Evolutionary conservation across 2,329 filamentous ascomycete genomes (phyloP), one percentile per base, ranked within the genome.

Genomic region (Talaromyces sp.): DNA sequence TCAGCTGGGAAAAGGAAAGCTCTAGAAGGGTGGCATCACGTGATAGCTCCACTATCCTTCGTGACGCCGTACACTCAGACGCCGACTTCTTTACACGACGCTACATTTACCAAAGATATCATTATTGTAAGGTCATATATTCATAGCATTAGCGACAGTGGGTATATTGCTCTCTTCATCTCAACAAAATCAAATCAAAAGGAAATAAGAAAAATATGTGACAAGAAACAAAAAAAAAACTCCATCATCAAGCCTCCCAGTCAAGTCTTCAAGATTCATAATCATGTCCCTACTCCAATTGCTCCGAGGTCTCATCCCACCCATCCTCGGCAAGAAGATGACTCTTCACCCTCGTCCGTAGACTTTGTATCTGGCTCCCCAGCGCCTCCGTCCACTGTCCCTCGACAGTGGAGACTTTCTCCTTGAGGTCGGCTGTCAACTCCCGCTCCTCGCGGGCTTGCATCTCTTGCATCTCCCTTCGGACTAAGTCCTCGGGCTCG

Each of bases 401-500:
- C 78, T 97, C 93, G 39, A 98, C 91, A 68, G 93, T 87, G 37
- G 89, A 87, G 1, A 97, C 95, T 78, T 96, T 96, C 73, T 97
- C 94, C 79, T 98, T 95, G 69, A 98, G 78, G 73, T 97, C 94
- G 58, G 89, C 88, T 7, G 93, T 97, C 73, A 97, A 78, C 63
- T 86, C 80, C 41, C 81, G 80, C 72, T 90, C 90, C 77, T 96
- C 91, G 58, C 85, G 84, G n/a, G 79, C 79, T 62, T 86, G 85
- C 70, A 89, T 87, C 63, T 83, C 82, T 66, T 85, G 68, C 80
- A 85, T 83, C 69, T 86, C 83, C 33, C 72, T 74, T 43, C 78
- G 70, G 14, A 78, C 79, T 0, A 80, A 75, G 33, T 80, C 78
- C 59, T 80, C 79, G 2, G 73, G 68, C 63, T 80, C 78, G 1